Evolutionary conservation across 2,329 filamentous ascomycete genomes (phyloP), one percentile per base, ranked within the genome.

Genomic region (Microascus cirrosus): DNA sequence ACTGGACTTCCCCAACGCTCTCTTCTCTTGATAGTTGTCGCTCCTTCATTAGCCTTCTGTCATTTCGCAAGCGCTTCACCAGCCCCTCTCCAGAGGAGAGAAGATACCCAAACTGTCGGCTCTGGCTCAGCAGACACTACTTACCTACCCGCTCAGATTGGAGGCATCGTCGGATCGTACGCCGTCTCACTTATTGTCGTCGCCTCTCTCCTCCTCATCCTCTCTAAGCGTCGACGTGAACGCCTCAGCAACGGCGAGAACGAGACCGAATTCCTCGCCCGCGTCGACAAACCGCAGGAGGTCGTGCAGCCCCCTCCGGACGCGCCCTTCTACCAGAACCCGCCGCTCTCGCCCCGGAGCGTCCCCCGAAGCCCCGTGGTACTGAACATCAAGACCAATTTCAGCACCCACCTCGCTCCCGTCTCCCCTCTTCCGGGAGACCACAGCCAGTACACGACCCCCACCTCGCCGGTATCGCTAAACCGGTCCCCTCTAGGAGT

Each of bases 141-240:
- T 64, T 81, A 50, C 22, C 45, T 96, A 24, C 90, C 91, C 20
- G 85, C 84, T 60, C 87, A 96, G 71, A 85, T 96, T 64, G 87
- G 88, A 62, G 90, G 86, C 63, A 88, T 97, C 60, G 80, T 93
- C 60, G 90, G 86, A 61, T 86, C 89, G 60, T 96, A 96, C 82
- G 79, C 92, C 59, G 70, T 90, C 60, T 89, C 84, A 39, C 79
- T 95, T 67, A 77, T 90, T 65, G 71, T 94, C 65, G 83, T 94
- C 65, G 85, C 89, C 64, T 75, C 83, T 36, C 74, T 82, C 53
- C 74, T 91, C 8, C 74, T 90, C 50, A 69, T 81, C 24, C 76
- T 90, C 8, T 74, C 79, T 56, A 83, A 78, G 68, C 77, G 70
- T 60, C 75, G 81, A 24, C 78, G 80, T 25, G 73, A 79, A 54